These are phyloP conservation scores for Penicillium herquei DNA, from an alignment of 495 filamentous ascomycete species.

Conservation along the genomic window DNA sequence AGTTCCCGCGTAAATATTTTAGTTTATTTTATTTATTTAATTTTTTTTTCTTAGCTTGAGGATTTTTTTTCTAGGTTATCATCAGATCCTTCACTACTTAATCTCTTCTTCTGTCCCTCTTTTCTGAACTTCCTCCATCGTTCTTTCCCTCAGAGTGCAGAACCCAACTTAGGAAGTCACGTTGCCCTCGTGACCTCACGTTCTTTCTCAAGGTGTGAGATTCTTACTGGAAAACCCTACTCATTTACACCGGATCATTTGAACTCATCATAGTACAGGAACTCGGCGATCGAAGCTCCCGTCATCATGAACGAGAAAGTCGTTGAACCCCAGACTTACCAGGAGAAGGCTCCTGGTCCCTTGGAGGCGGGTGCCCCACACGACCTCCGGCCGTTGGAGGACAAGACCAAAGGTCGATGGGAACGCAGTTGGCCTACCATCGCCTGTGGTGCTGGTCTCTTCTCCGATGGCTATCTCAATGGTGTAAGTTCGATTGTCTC, in stretches of 20 bases:
- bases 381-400: slow-evolving; percentile 36
- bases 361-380: slow-evolving; percentile 9
- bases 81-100: background rate
- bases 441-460: slow-evolving; percentile 85
- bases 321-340: background rate
- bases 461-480: slow-evolving; percentile 90
- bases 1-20: too few species aligned
- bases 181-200: background rate
- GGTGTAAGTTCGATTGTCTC: slow-evolving; percentile 45
- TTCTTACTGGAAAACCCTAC: too few species aligned
- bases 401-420: slow-evolving; percentile 50
- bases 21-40: background rate
- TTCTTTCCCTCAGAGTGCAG: background rate
- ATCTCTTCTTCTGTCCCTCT: background rate
- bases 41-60: background rate
- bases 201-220: background rate
- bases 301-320: background rate
- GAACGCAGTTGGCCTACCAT: slow-evolving; percentile 65
- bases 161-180: too few species aligned
- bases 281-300: background rate
- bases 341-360: slow-evolving; percentile 15
- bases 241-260: background rate
- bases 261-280: background rate
- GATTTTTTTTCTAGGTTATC: background rate
- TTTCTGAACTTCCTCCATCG: background rate